Conservation (phyloP, 257 asterid species). For the Solanum pennellii region DNA sequence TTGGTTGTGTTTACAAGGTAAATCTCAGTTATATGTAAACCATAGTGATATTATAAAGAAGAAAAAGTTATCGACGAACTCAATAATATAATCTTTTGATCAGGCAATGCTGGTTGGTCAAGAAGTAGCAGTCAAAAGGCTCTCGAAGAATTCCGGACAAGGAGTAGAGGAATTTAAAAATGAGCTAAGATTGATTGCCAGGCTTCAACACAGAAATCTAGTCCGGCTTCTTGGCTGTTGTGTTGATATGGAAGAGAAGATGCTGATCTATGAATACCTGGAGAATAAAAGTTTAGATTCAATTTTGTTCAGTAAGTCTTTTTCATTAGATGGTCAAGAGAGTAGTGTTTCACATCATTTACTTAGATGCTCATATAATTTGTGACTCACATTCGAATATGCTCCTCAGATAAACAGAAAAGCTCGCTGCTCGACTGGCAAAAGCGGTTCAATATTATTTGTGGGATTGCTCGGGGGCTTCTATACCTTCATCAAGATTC, state of each 20-base stretch:
- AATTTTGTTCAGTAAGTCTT: slow-evolving; percentile 41
- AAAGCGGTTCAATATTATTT: slow-evolving; percentile 52
- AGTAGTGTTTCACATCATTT: neutral
- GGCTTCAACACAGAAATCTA: slow-evolving; percentile 63
- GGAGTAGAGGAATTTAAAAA: slow-evolving; percentile 67
- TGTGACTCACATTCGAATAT: neutral
- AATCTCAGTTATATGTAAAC: neutral
- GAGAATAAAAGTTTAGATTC: slow-evolving; percentile 67
- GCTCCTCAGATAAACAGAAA: slow-evolving; percentile 29
- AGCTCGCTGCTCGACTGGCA: slow-evolving; percentile 49
- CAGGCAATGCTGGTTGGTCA: slow-evolving; percentile 45
- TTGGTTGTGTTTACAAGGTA: slow-evolving; percentile 14
- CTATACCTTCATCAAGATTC: slow-evolving; percentile 76
- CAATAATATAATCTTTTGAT: neutral
- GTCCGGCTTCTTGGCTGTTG: slow-evolving; percentile 70
- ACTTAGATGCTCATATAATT: neutral
- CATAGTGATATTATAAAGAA: neutral
- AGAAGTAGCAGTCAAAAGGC: slow-evolving; percentile 65
- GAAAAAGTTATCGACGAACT: neutral
- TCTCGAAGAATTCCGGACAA: slow-evolving; percentile 54
- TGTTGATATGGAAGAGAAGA: slow-evolving; percentile 59
- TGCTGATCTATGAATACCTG: slow-evolving; percentile 65
- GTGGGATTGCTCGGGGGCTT: slow-evolving; percentile 62
- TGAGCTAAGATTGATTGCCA: slow-evolving; percentile 56
- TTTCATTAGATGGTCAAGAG: neutral